phyloP scores from a whole-genome alignment of 2,329 filamentous ascomycete genomes.

The Fusarium camptoceras region DNA sequence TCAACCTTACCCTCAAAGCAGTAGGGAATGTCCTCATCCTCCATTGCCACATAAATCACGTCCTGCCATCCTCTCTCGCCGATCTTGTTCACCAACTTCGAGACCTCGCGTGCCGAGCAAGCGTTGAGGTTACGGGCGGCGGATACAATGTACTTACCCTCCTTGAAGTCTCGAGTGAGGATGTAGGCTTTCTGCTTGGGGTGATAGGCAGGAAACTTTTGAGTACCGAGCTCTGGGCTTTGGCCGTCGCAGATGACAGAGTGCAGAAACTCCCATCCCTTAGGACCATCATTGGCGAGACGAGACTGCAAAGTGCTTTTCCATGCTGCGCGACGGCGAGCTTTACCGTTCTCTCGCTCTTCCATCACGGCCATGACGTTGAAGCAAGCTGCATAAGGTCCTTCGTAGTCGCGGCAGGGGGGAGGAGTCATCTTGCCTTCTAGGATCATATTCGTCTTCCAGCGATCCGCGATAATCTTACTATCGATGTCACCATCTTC shows the following conservation, averaged over 20 bases:
- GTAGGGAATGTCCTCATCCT: constrained; percentile 25
- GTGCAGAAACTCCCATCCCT: constrained; percentile 29
- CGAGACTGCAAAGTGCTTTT: neutral
- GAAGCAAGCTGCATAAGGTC: constrained; percentile 2
- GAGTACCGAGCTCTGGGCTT: neutral
- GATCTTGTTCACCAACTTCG: constrained; percentile 26
- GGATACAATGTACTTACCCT: neutral
- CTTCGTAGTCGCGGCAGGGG: constrained; percentile 17
- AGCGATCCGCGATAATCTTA: constrained; percentile 8
- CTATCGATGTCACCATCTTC: neutral
- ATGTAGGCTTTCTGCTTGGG: constrained; percentile 25
- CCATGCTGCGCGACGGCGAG: neutral
- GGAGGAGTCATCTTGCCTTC: constrained; percentile 21
- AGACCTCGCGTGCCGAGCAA: constrained; percentile 23
- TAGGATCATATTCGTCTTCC: constrained; percentile 12
- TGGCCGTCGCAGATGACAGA: constrained; percentile 8
- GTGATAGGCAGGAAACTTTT: constrained; percentile 6
- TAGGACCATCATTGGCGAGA: neutral
- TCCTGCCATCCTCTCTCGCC: constrained; percentile 42
- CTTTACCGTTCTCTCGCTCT: neutral
- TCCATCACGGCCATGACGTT: neutral
- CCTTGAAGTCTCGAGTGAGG: neutral
- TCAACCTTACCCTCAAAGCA: constrained; percentile 3
- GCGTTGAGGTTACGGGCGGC: constrained; percentile 17
- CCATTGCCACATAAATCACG: constrained; percentile 42